A percentile compares a stretch with the other conserved stretches of the same genome.
phyloP scores from a whole-genome alignment of 352 stramenopile genomes.

The Phytophthora foliorum region DNA sequence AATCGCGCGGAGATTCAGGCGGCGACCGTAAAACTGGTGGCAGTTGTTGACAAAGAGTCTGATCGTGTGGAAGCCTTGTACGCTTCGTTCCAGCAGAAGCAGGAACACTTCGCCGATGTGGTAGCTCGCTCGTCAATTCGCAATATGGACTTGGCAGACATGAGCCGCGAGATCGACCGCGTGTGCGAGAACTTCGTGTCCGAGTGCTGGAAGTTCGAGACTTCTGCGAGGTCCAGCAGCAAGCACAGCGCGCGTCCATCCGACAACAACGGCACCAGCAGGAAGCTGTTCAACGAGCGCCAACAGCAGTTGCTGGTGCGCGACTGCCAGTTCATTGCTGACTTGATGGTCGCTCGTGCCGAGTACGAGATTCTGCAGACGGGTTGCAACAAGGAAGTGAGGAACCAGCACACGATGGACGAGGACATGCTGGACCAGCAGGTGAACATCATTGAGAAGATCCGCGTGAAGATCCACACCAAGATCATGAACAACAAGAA shows the following conservation, averaged over 20 bases:
- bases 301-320: slow-evolving; percentile 82
- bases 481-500: slow-evolving; percentile 94
- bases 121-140: slow-evolving; percentile 80
- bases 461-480: slow-evolving; percentile 78
- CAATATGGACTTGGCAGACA: slow-evolving; percentile 83
- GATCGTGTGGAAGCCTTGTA: slow-evolving; percentile 86
- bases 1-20: slow-evolving; percentile 81
- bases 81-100: slow-evolving; percentile 81
- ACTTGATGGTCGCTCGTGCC: slow-evolving; percentile 77
- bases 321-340: slow-evolving; percentile 86
- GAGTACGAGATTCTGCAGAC: slow-evolving; percentile 82
- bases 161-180: slow-evolving; percentile 85
- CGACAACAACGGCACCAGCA: slow-evolving; percentile 54
- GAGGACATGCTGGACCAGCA: slow-evolving; percentile 81
- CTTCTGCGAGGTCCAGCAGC: slow-evolving; percentile 68
- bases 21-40: slow-evolving; percentile 66
- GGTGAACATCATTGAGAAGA: slow-evolving; percentile 69
- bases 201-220: slow-evolving; percentile 92
- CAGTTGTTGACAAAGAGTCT: slow-evolving; percentile 84
- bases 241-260: slow-evolving; percentile 42
- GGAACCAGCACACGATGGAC: slow-evolving; percentile 54
- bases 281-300: slow-evolving; percentile 85
- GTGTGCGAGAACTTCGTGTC: slow-evolving; percentile 83
- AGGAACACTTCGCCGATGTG: slow-evolving; percentile 84
- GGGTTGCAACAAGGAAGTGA: slow-evolving; percentile 73